Conservation (phyloP, 331 rosid genomes). For the Spiraea crenata region DNA sequence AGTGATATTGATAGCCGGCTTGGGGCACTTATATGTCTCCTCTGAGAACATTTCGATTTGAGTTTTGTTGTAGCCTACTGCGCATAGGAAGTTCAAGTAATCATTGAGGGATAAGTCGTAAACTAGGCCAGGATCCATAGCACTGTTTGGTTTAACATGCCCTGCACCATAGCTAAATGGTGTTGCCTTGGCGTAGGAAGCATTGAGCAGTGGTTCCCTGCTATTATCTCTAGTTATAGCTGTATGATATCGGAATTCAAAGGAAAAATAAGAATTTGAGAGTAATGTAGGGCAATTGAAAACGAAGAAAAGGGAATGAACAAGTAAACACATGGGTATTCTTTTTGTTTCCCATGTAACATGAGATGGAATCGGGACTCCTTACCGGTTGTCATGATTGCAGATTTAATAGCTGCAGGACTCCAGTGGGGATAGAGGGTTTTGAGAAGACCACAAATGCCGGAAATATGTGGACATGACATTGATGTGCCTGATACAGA, state of each 20-base stretch:
- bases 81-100: constrained; percentile 67
- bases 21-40: constrained; percentile 40
- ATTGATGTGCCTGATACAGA: constrained; percentile 91
- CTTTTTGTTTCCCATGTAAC: neutral
- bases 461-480: constrained; percentile 95
- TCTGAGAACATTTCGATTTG: constrained; percentile 45
- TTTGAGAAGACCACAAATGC: constrained; percentile 69
- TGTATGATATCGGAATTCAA: constrained; percentile 16
- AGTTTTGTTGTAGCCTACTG: constrained; percentile 55
- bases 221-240: constrained; percentile 57
- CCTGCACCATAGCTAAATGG: constrained; percentile 91
- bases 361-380: constrained; percentile 2
- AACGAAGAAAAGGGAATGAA: neutral
- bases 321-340: neutral
- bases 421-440: constrained; percentile 78
- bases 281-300: no score
- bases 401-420: constrained; percentile 89
- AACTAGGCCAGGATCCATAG: constrained; percentile 86
- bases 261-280: neutral
- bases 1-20: constrained; percentile 32
- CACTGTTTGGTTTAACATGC: constrained; percentile 68
- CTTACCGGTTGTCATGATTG: constrained; percentile 91
- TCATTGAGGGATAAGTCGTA: constrained; percentile 58
- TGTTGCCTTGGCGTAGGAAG: constrained; percentile 49
- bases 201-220: constrained; percentile 51